phyloP scores from a whole-genome alignment of 768 basidiomycete species.

The Trametes punicea region DNA sequence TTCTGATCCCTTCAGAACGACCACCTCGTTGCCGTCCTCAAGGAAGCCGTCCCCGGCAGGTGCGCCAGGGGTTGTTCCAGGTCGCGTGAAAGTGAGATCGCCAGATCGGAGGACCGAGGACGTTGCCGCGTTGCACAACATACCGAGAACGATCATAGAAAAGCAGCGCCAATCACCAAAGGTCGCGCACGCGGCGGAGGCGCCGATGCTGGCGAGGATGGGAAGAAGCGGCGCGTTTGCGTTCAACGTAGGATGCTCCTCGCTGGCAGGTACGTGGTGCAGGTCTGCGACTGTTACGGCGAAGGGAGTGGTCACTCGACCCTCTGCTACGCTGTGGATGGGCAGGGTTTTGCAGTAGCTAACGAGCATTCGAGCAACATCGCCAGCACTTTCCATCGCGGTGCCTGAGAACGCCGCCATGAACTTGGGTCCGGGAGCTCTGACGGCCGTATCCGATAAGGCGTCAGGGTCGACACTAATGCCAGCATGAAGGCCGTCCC shows the following conservation, averaged over 20 bases:
- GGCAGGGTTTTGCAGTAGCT: background rate
- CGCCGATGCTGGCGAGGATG: constrained; percentile 11
- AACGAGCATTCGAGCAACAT: background rate
- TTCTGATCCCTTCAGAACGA: constrained; percentile 11
- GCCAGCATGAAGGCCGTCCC: constrained; percentile 11
- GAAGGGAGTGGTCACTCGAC: constrained; percentile 8
- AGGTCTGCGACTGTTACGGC: constrained; percentile 12
- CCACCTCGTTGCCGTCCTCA: constrained; percentile 7
- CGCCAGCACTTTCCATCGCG: background rate
- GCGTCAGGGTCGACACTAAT: constrained; percentile 6
- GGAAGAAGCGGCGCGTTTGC: constrained; percentile 8
- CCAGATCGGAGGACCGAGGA: background rate
- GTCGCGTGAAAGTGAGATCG: constrained; percentile 12
- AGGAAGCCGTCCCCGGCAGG: constrained; percentile 14
- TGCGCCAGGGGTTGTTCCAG: background rate
- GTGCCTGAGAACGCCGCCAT: constrained; percentile 11
- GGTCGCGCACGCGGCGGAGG: constrained; percentile 4
- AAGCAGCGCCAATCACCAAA: constrained; percentile 10
- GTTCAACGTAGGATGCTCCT: constrained; percentile 5
- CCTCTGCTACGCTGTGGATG: background rate
- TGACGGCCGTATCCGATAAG: background rate
- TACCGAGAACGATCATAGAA: constrained; percentile 12
- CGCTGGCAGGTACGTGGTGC: background rate
- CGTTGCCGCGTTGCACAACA: constrained; percentile 5
- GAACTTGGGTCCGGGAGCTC: constrained; percentile 1